phyloP scores from a whole-genome alignment of 225 moss, liverwort and hornwort genomes.

The Bryum argenteum region DNA sequence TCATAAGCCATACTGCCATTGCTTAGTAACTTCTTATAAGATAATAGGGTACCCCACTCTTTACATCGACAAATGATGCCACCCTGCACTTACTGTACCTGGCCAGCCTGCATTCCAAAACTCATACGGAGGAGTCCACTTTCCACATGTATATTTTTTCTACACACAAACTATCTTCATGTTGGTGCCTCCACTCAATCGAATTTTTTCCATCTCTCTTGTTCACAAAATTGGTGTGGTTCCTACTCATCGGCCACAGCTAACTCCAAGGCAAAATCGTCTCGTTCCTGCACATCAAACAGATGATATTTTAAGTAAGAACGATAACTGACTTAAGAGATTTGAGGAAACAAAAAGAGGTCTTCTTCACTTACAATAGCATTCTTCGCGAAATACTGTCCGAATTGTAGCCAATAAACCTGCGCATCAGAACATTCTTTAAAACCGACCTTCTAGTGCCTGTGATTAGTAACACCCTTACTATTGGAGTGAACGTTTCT shows the following conservation, averaged over 20 bases:
- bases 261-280: slow-evolving; percentile 86
- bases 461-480: background rate
- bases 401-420: slow-evolving; percentile 99
- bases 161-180: slow-evolving; percentile 7
- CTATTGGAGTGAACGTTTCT: background rate
- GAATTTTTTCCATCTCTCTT: slow-evolving; percentile 14
- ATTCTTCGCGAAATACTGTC: slow-evolving; percentile 88
- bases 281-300: slow-evolving; percentile 68
- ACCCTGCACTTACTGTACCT: no score
- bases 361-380: slow-evolving; percentile 67
- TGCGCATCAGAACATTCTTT: slow-evolving; percentile 32
- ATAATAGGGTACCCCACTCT: no score
- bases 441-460: background rate
- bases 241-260: slow-evolving; percentile 86
- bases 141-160: slow-evolving; percentile 12
- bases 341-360: background rate
- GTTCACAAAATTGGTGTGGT: slow-evolving; percentile 38
- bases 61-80: no score
- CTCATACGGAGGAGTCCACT: background rate
- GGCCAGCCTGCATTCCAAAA: slow-evolving; percentile 7
- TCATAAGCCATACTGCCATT: no score
- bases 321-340: background rate
- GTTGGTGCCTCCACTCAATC: slow-evolving; percentile 17
- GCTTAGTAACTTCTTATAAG: no score
- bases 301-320: background rate